Evolutionary conservation across 805 yeast species (phyloP), one percentile per base, ranked within the genome.

Genomic region (Lachancea cidri): DNA sequence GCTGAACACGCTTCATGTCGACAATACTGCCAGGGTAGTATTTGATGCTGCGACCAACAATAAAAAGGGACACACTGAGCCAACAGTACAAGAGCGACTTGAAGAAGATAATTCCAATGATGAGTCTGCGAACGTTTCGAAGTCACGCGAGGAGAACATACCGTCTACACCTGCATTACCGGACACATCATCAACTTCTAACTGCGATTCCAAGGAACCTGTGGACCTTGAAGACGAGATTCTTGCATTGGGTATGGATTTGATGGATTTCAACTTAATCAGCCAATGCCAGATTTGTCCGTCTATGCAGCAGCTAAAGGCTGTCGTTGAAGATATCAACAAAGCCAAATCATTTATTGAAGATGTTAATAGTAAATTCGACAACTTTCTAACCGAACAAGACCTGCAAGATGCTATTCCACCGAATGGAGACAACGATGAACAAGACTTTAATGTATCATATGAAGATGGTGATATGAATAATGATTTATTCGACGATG

Each of bases 261-360:
- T 49, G 31, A 47, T 53, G 4, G 51, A 54, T 6, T 57, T 60
- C 9, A 57, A 52, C 2, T 54, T 59, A 13, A 45, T 66, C 3
- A 60, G 64, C 5, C 49, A 44, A 3, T 37, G 60, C 7, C 66
- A 72, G 14, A 67, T 88, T 1, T 85, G 95, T 49, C 91, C 94
- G 0, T 84, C 95, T 0, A 66, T 86, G 47, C 70, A 64, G 5
- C 79, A 80, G 44, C 63, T 86, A 36, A 73, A 77, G 45, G 62
- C 65, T 7, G 86, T 80, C 0, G 66, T 81, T n/a, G 65, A 66
- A 14, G 85, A 77, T 57, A 68, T 74, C 9, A 61, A 64, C 35
- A 68, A 74, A 47, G 83, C 83, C 3, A 76, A 78, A 48, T 48
- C 59, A 2, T 63, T 71, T 16, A 59, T 72, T 18, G 62, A 66